Evolutionary conservation across 2,329 filamentous ascomycete species (phyloP), one percentile per base, ranked within the genome.

Genomic region (Biscogniauxia marginata): DNA sequence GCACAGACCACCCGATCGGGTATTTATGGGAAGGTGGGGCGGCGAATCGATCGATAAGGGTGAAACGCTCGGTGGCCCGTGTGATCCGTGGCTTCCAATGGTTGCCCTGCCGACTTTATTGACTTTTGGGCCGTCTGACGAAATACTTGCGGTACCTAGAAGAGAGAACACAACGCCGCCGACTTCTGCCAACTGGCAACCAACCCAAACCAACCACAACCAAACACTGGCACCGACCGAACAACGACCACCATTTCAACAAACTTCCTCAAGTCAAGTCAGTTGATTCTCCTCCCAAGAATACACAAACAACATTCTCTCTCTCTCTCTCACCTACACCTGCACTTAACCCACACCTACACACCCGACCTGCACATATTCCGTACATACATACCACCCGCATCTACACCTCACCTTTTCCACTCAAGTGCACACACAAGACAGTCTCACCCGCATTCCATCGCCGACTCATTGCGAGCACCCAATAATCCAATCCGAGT

Each of bases 41-140:
- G 18, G 9, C 44, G 8, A 20, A 46, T 11, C 18, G 30, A 39
- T n/a, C 30, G 30, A 30, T 20, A n/a, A 44, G 46, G 57, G 53
- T 63, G 60, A 62, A 63, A 58, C 61, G 46, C 7, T 30, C 46
- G 25, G 50, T 7, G 18, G 44, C 44, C 44, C 16, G 44, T 22
- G 44, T 20, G 18, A 8, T 20, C 44, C 18, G 39, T 49, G 19
- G 9, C 22, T 21, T 23, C 24, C 25, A 18, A 34, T 50, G 24
- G 67, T 70, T 70, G 65, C 67, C 65, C 52, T 64, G 66, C 60
- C 66, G 63, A 70, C 67, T 50, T 46, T 70, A 68, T 70, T 70
- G 65, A 70, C 63, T 50, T 56, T 39, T 39, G 30, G 30, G 30
- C 30, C 9, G 30, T 65, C 60, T 65, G 67, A 68, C 64, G 65